Percentiles rank a stretch among this genome's conserved stretches.
These are phyloP conservation scores for Auricularia sp. DNA, from an alignment of 768 basidiomycete species.

Conservation along the genomic window DNA sequence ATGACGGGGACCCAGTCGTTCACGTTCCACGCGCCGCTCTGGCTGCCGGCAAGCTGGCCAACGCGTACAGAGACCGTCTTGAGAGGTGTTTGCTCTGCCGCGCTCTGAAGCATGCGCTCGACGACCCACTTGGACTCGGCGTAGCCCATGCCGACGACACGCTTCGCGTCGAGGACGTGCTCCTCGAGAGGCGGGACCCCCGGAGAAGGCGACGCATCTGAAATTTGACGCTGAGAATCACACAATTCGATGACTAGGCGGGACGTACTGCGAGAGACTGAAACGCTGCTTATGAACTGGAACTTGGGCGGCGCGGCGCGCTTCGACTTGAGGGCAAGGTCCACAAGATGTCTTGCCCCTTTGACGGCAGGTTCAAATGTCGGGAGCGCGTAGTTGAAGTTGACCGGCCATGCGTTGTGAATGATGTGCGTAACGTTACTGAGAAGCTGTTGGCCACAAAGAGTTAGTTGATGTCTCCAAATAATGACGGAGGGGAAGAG, in stretches of 20 bases:
- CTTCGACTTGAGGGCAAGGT: slow-evolving; percentile 25
- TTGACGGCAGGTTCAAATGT: slow-evolving; percentile 34
- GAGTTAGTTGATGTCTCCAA: too few relatives aligned
- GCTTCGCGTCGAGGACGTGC: neutral
- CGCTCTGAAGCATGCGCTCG: slow-evolving; percentile 25
- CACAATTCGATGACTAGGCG: too few relatives aligned
- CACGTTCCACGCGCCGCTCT: slow-evolving; percentile 30
- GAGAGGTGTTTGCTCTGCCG: slow-evolving; percentile 19
- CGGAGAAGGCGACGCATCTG: too few relatives aligned
- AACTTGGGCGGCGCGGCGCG: slow-evolving; percentile 19
- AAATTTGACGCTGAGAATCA: too few relatives aligned
- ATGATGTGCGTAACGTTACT: slow-evolving; percentile 20
- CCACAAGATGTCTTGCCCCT: slow-evolving; percentile 28
- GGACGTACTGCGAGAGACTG: slow-evolving; percentile 22
- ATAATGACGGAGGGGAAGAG: too few relatives aligned
- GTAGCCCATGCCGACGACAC: slow-evolving; percentile 24
- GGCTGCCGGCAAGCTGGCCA: slow-evolving; percentile 27
- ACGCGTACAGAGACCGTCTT: slow-evolving; percentile 26
- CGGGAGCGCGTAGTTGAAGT: slow-evolving; percentile 30
- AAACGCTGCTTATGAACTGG: slow-evolving; percentile 35
- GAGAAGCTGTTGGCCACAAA: too few relatives aligned
- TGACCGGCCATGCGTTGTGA: slow-evolving; percentile 33
- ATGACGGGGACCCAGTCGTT: slow-evolving; percentile 38
- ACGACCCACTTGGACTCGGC: slow-evolving; percentile 35
- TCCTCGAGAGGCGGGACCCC: neutral